Evolutionary conservation across 148 eudicot species (phyloP), one percentile per base, ranked within the genome.

Genomic region (Vaccinium darrowii): DNA sequence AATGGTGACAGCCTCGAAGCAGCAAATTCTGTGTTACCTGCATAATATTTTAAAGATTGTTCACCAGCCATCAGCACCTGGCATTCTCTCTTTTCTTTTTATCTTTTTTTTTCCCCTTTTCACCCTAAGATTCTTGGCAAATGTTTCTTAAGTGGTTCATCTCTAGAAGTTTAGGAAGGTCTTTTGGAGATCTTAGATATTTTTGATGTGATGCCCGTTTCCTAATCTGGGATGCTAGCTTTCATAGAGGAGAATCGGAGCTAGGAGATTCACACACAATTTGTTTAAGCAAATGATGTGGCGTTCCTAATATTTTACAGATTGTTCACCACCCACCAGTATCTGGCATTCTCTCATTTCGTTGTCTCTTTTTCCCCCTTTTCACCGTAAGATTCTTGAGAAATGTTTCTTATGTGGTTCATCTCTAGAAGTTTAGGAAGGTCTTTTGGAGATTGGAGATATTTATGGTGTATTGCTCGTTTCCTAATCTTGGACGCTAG

Each of bases 211-310:
- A 33, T 27, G 50, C 53, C 81, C 77, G n/a, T 76, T n/a, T 54
- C 47, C 80, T 85, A 77, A 82, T 67, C 56, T 84, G 84, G 75
- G 54, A 53, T 54, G n/a, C 84, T 85, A 0, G 62, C 49, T 72
- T 71, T 91, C 94, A 96, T 98, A 89, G 90, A 85, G 92, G 91
- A 84, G 94, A 96, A 83, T 82, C 54, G 92, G 91, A 75, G 96
- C 98, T 84, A 92, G 93, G 90, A 84, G 71, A 84, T 94, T 92
- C 87, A 87, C 98, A 5, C 99, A 96, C 75, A 84, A 88, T 57
- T 86, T 93, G 83, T 96, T 96, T 78, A 91, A 89, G 84, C 90
- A 93, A 86, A 53, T 94, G 76, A 96, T 96, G 97, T 94, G 99
- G 98, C 97, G 98, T 56, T 93, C 98, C 8, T 60, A 21, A 60